Evolutionary conservation across 2,329 filamentous ascomycete genomes (phyloP).

Genomic region (Orbilia blumenaviensis): DNA sequence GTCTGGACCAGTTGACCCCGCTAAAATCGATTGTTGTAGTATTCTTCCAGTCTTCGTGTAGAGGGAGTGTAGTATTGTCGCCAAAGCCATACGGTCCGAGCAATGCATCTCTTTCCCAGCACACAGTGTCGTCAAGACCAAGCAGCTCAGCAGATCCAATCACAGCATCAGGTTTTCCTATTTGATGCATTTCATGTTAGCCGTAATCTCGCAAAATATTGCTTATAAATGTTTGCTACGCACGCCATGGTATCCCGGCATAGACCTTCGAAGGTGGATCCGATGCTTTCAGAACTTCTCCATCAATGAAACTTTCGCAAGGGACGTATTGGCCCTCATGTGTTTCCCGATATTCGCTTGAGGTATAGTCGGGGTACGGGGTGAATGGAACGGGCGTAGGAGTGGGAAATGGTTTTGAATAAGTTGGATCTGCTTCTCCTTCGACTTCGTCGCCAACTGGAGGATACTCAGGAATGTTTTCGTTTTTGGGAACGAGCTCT

Average conservation of each 20-base stretch:
- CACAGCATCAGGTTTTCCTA: slow-evolving; percentile 83
- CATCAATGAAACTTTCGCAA: slow-evolving; percentile 33
- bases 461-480: slow-evolving; percentile 41
- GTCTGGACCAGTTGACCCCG: slow-evolving; percentile 66
- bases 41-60: slow-evolving; percentile 40
- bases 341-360: neutral
- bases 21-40: slow-evolving; percentile 66
- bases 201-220: neutral
- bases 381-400: slow-evolving; percentile 12
- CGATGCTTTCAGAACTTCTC: slow-evolving; percentile 26
- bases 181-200: slow-evolving; percentile 62
- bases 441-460: neutral
- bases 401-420: neutral
- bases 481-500: slow-evolving; percentile 40
- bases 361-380: slow-evolving; percentile 28
- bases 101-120: slow-evolving; percentile 90
- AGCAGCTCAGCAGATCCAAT: slow-evolving; percentile 85
- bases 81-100: slow-evolving; percentile 79
- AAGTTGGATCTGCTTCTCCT: neutral
- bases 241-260: slow-evolving; percentile 67
- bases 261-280: slow-evolving; percentile 28
- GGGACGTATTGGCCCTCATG: slow-evolving; percentile 14
- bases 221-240: neutral
- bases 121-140: slow-evolving; percentile 83
- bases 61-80: slow-evolving; percentile 69